Base-by-base conservation (phyloP, 2,329 filamentous ascomycete genomes). In the Hymenoscyphus fructigenus region DNA sequence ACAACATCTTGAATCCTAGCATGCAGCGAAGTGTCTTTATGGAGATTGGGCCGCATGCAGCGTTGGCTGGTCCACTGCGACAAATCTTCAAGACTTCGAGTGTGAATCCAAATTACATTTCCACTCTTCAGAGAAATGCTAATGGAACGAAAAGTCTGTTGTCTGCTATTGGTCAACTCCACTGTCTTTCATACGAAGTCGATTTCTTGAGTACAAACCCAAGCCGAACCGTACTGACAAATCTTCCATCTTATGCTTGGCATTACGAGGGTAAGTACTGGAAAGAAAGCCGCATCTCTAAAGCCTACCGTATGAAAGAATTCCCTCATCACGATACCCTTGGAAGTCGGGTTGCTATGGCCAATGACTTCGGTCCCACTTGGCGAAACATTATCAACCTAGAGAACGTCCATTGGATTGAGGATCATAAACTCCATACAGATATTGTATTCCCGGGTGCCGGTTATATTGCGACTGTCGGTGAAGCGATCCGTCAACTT, bases 201-300 rank as follows among this genome's bases (percentile, higher is more conserved):
- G 57, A 62, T 28, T 63, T 62, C 53, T 57, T 41, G 41, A 57
- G 38, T 14, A 58, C 5, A 70, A 76, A 12, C 76, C 75, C 65
- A 5, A 82, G 76, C 72, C 70, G 77, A 26, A 78, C 80, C 57
- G 68, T 78, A 12, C 70, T 85, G 3, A 69, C 76, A 0, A 77
- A 83, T 64, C 70, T 86, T 17, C 83, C 84, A 1, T 75, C 77
- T 0, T 85, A 85, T 64, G 77, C 80, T 1, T 86, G 83, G 82
- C 82, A 85, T 38, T 83, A 85, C 62, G 72, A 74, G 23, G 80
- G 78, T 38, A 74, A 71, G 0, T 84, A 84, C 70, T 85, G 84
- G 83, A 78, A 81, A 65, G 83, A 86, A 66, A 82, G 81, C 1
- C 79, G 82, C 55, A 71, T 82, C 2, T 81, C 80, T n/a, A 71